Base-by-base conservation (phyloP, 2,329 filamentous ascomycete species). In the Cladosporium sp. region DNA sequence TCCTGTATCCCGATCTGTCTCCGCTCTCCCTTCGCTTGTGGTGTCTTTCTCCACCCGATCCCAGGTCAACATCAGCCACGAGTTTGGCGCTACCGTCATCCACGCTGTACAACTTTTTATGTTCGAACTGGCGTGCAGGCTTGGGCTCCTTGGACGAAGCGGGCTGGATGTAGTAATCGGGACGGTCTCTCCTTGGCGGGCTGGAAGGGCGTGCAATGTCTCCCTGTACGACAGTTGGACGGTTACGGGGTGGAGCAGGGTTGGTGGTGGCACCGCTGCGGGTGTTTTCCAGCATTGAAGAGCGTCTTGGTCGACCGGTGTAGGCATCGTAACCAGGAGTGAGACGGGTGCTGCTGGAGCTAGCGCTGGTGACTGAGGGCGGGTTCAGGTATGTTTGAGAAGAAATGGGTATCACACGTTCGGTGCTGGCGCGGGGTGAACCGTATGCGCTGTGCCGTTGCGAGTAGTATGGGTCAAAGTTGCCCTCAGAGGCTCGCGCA, bases 91-190 rank as follows among this genome's bases (percentile, higher is more conserved):
- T 56, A 15, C 66, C 67, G 50, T 75, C 70, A 45, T 75, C 73
- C 9, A 77, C 69, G 54, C 70, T 74, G 61, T 77, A 77, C 19
- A 76, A 64, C 57, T 73, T 74, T 60, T 73, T 75, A 56, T 75
- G 72, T 24, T 69, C 66, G 6, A 54, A 55, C 36, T 58, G 56
- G 27, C 63, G 61, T 20, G 52, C 49, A 12, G 52, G 55, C 15
- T 56, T 56, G 17, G 58, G 57, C 45, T 64, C 61, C 44, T 62
- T 62, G 13, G 64, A 61, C 4, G 63, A 56, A 5, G 59, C 55
- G 7, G 71, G 68, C 2, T 67, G 68, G 45, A 73, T 64, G 60
- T 70, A 73, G 52, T 66, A 64, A 36, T 67, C 62, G 4, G 39
- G 47, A n/a, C 57, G 32, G 55, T 68, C 66, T 20, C 67, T 64